A percentile compares a stretch with the other conserved stretches of the same genome.
Conservation (phyloP, 306 rosid species). For the Pterocarpus santalinus region DNA sequence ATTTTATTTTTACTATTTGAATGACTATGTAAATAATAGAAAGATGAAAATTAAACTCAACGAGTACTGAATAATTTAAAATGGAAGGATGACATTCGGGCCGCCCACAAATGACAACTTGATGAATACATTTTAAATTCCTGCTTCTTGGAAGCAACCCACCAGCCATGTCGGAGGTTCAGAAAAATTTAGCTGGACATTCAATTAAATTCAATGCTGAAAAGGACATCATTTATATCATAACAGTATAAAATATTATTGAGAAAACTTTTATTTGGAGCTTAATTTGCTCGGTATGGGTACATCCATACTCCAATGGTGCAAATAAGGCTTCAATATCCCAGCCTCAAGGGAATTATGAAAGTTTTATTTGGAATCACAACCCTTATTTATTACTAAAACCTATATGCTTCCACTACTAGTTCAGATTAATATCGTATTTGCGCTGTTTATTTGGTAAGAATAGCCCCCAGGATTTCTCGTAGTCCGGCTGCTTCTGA, state of each 20-base stretch:
- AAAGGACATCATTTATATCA: neutral
- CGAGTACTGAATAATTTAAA: no score
- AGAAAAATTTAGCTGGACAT: neutral
- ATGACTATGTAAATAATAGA: no score
- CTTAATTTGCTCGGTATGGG: neutral
- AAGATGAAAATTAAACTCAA: no score
- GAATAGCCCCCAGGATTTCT: conserved; percentile 56
- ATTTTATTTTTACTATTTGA: no score
- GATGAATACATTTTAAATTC: neutral
- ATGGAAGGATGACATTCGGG: no score
- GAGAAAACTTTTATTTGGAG: neutral
- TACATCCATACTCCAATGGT: neutral
- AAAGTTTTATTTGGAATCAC: neutral
- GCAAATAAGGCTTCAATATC: neutral
- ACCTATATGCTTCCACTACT: neutral
- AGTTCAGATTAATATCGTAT: conserved; percentile 49
- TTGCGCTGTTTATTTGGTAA: conserved; percentile 51
- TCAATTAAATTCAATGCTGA: neutral
- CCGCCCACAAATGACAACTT: no score
- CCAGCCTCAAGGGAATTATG: neutral
- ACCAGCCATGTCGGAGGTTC: neutral
- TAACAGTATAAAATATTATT: neutral
- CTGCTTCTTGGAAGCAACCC: neutral
- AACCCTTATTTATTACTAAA: neutral
- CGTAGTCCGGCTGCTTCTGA: conserved; percentile 26